Evolutionary conservation across 805 yeast genomes (phyloP), one percentile per base, ranked within the genome.

Genomic region (Kodamaea neixiangensis): DNA sequence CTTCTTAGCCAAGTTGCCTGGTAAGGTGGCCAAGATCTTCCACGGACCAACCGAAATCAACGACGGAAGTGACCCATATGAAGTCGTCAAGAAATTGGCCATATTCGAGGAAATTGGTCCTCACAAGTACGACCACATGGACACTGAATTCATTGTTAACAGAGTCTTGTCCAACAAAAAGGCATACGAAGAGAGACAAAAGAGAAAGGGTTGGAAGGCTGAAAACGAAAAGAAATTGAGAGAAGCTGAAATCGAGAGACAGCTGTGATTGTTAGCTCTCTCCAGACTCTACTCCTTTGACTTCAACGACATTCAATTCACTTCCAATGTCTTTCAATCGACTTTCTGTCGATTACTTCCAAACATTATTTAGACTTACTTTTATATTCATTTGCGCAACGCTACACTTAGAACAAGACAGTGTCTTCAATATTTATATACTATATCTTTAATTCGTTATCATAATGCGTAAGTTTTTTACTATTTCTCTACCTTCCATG

Each of bases 121-220:
- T 7, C 93, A 87, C 64, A 72, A 79, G 56, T 90, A 77, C 66
- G 81, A 79, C 49, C 77, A 82, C 51, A 77, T 93, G 66, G 82
- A 85, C 47, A 82, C 90, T 2, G 79, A 80, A 49, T 82, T 82
- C 31, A 90, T 94, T 51, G 87, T 89, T 17, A 73, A 80, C 47
- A 78, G 99, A 20, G 96, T 94, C 5, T 71, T 86, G 60, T 69
- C 75, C 37, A 82, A 88, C 63, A 77, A 86, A 55, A 81, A 78
- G 18, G 78, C 83, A 15, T 94, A 89, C 64, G 90, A 88, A 62
- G 93, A 86, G 59, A 83, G 99, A 63, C 98, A 94, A 69, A 76
- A 81, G 49, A 83, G 84, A 54, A 93, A 94, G 71, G 96, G 96
- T 2, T 84, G 90, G 82, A 88, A 89, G 69, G 72, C 84, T 17